Conservation (phyloP, 2,329 filamentous ascomycete genomes). For the Cercospora sesami region DNA sequence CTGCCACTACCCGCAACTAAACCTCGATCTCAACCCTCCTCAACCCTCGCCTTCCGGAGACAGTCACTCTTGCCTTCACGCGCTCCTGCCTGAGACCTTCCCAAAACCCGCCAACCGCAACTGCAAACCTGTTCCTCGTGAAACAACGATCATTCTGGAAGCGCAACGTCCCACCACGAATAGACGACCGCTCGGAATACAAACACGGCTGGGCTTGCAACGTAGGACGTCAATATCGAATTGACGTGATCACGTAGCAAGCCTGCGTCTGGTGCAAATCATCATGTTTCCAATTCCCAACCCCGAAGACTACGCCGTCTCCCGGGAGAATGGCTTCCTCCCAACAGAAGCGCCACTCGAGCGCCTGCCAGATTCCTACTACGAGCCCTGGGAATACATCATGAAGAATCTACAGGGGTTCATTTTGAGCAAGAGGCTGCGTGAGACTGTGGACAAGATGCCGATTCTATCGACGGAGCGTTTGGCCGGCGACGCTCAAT, state of each 20-base stretch:
- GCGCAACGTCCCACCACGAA: background rate
- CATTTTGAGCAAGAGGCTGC: slow-evolving; percentile 79
- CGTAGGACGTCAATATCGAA: slow-evolving; percentile 32
- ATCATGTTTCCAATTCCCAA: slow-evolving; percentile 48
- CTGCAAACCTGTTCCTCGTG: background rate
- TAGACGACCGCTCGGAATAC: slow-evolving; percentile 12
- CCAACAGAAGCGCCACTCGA: slow-evolving; percentile 78
- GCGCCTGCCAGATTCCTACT: slow-evolving; percentile 82
- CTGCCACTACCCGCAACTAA: background rate
- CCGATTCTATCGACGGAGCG: slow-evolving; percentile 80
- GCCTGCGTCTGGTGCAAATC: slow-evolving; percentile 39
- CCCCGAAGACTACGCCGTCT: slow-evolving; percentile 77
- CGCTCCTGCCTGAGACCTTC: background rate
- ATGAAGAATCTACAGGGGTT: slow-evolving; percentile 82
- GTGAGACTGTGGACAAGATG: slow-evolving; percentile 74
- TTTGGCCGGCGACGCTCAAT: slow-evolving; percentile 82
- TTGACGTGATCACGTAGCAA: slow-evolving; percentile 38
- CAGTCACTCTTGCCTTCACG: background rate
- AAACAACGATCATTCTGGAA: background rate
- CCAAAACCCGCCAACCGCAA: background rate
- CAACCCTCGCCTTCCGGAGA: background rate
- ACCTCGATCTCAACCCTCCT: background rate
- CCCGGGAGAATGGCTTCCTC: slow-evolving; percentile 79
- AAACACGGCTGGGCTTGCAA: slow-evolving; percentile 40
- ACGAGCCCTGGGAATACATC: slow-evolving; percentile 90